Conservation (phyloP, 768 basidiomycete genomes). For the Pleurotus tuoliensis region DNA sequence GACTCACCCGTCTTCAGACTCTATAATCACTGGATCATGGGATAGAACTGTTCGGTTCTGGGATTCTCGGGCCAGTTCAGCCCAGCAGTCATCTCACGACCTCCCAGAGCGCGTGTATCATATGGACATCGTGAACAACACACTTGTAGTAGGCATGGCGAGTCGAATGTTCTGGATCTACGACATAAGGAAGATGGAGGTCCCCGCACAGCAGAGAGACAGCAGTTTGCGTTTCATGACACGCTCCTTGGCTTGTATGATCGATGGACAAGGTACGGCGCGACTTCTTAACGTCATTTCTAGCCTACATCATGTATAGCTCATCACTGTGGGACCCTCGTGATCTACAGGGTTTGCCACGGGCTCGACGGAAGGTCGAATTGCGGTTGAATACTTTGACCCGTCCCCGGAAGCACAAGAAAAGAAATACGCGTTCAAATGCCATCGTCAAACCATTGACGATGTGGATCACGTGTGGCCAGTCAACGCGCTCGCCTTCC, state of each 20-base stretch:
- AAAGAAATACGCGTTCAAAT: slow-evolving; percentile 94
- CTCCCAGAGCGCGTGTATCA: slow-evolving; percentile 85
- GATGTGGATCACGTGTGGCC: slow-evolving; percentile 96
- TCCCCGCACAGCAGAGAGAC: slow-evolving; percentile 78
- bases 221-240: slow-evolving; percentile 97
- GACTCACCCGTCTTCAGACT: slow-evolving; percentile 37
- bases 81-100: slow-evolving; percentile 55
- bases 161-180: slow-evolving; percentile 88
- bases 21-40: slow-evolving; percentile 87
- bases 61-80: slow-evolving; percentile 65
- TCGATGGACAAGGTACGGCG: slow-evolving; percentile 76
- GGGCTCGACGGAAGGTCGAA: slow-evolving; percentile 91
- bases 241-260: slow-evolving; percentile 86
- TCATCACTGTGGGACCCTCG: background rate
- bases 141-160: slow-evolving; percentile 90
- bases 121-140: slow-evolving; percentile 74
- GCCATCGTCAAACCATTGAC: slow-evolving; percentile 86
- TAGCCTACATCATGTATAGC: slow-evolving; percentile 3
- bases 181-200: slow-evolving; percentile 75
- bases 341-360: slow-evolving; percentile 75
- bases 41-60: slow-evolving; percentile 86
- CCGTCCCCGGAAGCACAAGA: slow-evolving; percentile 73
- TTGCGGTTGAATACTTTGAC: slow-evolving; percentile 97
- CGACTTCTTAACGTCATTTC: background rate
- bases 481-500: slow-evolving; percentile 93